These are phyloP conservation scores for Candida tunisiensis DNA, from an alignment of 1,139 yeast species.

Conservation along the genomic window DNA sequence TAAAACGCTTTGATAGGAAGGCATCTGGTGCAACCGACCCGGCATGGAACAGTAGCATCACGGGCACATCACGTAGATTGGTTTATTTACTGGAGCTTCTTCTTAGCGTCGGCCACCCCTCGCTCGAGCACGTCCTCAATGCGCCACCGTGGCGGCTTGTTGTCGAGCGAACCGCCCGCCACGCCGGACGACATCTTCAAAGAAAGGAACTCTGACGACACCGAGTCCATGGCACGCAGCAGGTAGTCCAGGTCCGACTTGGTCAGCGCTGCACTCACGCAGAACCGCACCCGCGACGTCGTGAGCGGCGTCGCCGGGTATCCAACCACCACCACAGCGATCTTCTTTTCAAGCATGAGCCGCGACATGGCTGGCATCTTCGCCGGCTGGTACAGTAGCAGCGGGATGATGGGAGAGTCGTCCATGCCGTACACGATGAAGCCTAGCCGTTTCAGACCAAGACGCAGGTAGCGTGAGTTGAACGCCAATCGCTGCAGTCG, in stretches of 20 bases:
- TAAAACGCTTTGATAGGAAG: no score
- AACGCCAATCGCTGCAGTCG: constrained; percentile 87
- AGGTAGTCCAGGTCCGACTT: constrained; percentile 85
- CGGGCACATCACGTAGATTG: no score
- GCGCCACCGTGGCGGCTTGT: constrained; percentile 55
- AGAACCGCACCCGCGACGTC: constrained; percentile 79
- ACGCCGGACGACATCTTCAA: no score
- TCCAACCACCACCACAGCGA: constrained; percentile 93
- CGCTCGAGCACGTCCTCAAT: constrained; percentile 64
- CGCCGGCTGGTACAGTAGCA: constrained; percentile 74
- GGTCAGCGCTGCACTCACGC: constrained; percentile 83
- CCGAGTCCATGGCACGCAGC: constrained; percentile 62
- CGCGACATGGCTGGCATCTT: constrained; percentile 91
- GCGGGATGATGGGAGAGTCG: constrained; percentile 91
- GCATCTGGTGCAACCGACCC: no score
- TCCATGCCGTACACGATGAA: constrained; percentile 90
- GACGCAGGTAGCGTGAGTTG: constrained; percentile 80
- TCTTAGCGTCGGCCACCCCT: no score
- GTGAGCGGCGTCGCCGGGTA: constrained; percentile 95
- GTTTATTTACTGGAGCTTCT: no score
- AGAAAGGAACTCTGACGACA: no score
- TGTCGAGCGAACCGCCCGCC: no score
- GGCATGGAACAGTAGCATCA: no score
- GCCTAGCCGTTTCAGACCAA: constrained; percentile 83
- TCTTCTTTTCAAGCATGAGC: constrained; percentile 56